Percentiles rank a stretch among this genome's conserved stretches.
phyloP scores from a whole-genome alignment of 345 rosid species.

The Litchi chinensis region DNA sequence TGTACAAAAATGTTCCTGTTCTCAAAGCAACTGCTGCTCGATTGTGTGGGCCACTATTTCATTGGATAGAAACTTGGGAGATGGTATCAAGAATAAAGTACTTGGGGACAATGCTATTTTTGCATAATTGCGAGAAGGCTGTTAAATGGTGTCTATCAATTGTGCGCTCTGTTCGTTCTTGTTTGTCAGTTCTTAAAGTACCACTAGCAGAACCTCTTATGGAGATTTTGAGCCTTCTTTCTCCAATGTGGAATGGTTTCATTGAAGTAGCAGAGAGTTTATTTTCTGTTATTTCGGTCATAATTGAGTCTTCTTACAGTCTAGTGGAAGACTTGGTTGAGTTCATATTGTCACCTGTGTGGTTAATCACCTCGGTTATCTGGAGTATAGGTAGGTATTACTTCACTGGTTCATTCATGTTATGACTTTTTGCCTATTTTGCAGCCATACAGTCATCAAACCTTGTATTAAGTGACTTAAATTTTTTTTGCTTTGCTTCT shows the following conservation, averaged over 20 bases:
- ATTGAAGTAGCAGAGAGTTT: conserved; percentile 51
- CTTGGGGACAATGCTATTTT: conserved; percentile 97
- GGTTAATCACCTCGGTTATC: conserved; percentile 47
- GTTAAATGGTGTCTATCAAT: conserved; percentile 61
- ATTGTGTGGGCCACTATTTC: conserved; percentile 86
- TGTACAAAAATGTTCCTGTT: conserved; percentile 96
- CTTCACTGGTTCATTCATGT: not conserved
- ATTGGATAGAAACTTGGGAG: conserved; percentile 98
- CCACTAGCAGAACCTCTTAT: conserved; percentile 61
- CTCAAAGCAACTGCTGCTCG: conserved; percentile 89
- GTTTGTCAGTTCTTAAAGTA: conserved; percentile 55
- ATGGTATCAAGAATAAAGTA: conserved; percentile 93
- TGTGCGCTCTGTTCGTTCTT: conserved; percentile 57
- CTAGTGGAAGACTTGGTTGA: conserved; percentile 53
- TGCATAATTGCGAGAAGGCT: conserved; percentile 90
- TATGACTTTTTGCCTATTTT: conserved; percentile 6
- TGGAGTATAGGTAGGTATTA: conserved; percentile 64
- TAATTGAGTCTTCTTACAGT: conserved; percentile 47
- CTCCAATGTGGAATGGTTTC: conserved; percentile 67
- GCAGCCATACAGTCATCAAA: not conserved
- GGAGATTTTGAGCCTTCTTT: conserved; percentile 46
- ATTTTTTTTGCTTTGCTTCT: conserved; percentile 22
- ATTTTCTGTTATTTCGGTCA: conserved; percentile 51
- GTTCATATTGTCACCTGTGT: conserved; percentile 61
- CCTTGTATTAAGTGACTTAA: conserved; percentile 5